Evolutionary conservation across 1,139 yeast species (phyloP).

Genomic region (Yamadazyma blattariae): DNA sequence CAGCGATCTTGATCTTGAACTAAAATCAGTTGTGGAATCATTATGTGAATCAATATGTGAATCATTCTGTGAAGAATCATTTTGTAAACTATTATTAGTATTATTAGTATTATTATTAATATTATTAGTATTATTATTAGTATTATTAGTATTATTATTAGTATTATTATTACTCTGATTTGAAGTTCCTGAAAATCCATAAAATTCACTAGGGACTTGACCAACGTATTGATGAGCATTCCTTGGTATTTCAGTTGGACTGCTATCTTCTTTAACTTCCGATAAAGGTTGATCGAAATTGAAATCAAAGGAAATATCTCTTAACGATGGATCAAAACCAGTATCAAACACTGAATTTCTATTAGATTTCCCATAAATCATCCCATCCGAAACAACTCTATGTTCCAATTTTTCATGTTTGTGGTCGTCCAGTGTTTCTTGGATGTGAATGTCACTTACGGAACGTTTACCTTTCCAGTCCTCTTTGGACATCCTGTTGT

Average conservation of each 20-base stretch:
- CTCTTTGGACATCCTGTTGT: not conserved
- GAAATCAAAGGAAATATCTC: conserved; percentile 14
- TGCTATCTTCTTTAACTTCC: conserved; percentile 1
- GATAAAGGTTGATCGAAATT: conserved; percentile 1
- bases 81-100: no score
- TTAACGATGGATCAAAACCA: conserved; percentile 15
- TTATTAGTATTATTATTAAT: no score
- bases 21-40: no score
- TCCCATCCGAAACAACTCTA: conserved; percentile 13
- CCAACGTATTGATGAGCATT: not conserved
- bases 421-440: not conserved
- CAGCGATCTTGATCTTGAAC: conserved; percentile 1
- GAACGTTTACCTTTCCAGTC: conserved; percentile 1
- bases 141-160: conserved; percentile 5
- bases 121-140: no score
- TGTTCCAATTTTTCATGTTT: not conserved
- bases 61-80: conserved; percentile 2
- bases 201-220: conserved; percentile 3
- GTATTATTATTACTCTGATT: no score
- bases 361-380: conserved; percentile 6
- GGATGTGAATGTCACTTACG: not conserved
- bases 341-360: conserved; percentile 16
- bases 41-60: no score
- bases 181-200: conserved; percentile 11
- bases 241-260: not conserved